Evolutionary conservation across 2,329 filamentous ascomycete species (phyloP), one percentile per base, ranked within the genome.

Genomic region (Aphanoascus verrucosus): DNA sequence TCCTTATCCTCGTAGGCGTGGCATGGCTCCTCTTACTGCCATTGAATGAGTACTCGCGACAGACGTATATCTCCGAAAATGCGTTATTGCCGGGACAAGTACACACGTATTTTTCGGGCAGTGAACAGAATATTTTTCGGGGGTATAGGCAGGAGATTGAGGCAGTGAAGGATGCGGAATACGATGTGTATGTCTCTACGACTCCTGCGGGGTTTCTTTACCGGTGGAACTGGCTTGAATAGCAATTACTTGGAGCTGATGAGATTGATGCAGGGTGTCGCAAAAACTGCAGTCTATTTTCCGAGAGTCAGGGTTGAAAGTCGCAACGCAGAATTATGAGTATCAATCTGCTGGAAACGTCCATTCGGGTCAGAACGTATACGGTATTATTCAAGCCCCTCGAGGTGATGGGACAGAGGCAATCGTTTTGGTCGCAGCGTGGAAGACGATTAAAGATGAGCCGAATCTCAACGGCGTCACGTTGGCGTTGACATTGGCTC

Each of bases 11-110:
- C 47, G 79, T 95, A 63, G 93, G 93, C 51, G 80, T 96, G 53
- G 80, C 82, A 61, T 98, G 91, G 88, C 82, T 98, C 12, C 80
- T 96, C 19, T 77, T 97, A 32, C 80, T 98, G 1, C 93, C 93
- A 2, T 77, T 97, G 51, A 80, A 97, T 69, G 81, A 90, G 60
- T 95, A 97, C 73, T 95, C 89, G 49, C 83, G 93, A 59, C 79
- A 81, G 56, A 98, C 91, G 0, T 98, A 98, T 69, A 93, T 98
- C 55, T 97, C 91, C 42, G 93, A 98, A 69, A 98, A 98, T 68
- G 93, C 93, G 9, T 81, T 98, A 34, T 76, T 98, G 12, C 93
- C 93, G 0, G 93, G 90, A 1, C 93, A 98, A 70, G 93, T 97
- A 7, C 91, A 97, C 72, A 95, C 93, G 1, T 98, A 98, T 70